Conservation (phyloP, 352 stramenopile species). For the Pythium volutum region DNA sequence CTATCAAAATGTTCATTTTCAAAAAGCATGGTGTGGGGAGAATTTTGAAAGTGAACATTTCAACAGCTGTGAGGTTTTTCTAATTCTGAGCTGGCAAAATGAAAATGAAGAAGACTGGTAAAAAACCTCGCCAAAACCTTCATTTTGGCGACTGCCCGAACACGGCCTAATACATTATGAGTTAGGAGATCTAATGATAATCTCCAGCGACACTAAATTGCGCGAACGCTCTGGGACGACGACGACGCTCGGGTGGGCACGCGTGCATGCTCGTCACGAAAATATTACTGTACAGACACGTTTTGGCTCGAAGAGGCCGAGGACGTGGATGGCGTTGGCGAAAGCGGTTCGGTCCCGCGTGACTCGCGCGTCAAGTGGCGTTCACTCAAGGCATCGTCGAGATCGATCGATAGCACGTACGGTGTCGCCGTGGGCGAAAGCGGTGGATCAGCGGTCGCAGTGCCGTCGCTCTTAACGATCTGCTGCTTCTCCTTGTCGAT, state of each 20-base stretch:
- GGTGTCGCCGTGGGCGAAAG: background rate
- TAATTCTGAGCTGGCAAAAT: too few relatives aligned
- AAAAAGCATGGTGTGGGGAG: too few relatives aligned
- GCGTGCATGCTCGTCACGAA: background rate
- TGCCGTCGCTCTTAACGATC: background rate
- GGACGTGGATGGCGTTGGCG: background rate
- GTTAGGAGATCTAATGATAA: too few relatives aligned
- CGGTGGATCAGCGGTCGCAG: background rate
- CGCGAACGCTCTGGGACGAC: background rate
- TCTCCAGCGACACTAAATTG: background rate
- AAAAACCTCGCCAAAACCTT: too few relatives aligned
- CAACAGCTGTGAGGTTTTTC: too few relatives aligned
- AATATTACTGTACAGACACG: conserved; percentile 6
- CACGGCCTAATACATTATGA: too few relatives aligned
- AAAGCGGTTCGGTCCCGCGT: background rate
- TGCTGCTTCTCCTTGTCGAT: conserved; percentile 22
- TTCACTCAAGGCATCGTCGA: background rate
- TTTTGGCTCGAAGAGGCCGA: background rate
- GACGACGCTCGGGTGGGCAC: background rate
- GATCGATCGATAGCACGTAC: conserved; percentile 12
- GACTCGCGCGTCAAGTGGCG: background rate
- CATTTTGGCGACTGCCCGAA: too few relatives aligned
- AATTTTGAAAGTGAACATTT: too few relatives aligned
- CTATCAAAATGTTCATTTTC: too few relatives aligned
- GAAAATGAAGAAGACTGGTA: too few relatives aligned